phyloP scores from a whole-genome alignment of 108 stramenopile genomes.

The Parietichytrium sp. region DNA sequence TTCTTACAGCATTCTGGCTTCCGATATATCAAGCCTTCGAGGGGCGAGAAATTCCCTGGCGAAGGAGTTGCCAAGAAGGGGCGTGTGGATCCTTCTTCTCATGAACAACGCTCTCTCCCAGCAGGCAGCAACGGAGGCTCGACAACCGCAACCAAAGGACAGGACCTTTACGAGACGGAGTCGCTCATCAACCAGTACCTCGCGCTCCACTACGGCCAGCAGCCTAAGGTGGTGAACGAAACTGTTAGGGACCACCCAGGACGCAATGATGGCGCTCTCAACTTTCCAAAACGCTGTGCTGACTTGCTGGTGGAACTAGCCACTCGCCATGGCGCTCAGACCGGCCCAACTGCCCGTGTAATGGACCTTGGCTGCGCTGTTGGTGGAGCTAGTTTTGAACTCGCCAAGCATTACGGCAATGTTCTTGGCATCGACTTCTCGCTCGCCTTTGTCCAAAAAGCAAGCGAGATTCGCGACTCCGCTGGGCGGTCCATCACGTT shows the following conservation, averaged over 20 bases:
- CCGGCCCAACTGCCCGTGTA: conserved; percentile 54
- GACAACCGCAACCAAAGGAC: conserved; percentile 15
- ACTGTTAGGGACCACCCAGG: conserved; percentile 41
- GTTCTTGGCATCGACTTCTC: conserved; percentile 88
- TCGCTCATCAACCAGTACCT: conserved; percentile 72
- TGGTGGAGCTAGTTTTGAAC: conserved; percentile 80
- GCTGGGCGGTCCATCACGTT: conserved; percentile 65
- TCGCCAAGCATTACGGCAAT: conserved; percentile 75
- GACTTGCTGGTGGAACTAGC: conserved; percentile 21
- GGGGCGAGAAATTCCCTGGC: conserved; percentile 37
- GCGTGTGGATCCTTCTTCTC: conserved; percentile 70
- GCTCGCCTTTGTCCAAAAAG: conserved; percentile 72
- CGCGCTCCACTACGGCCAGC: conserved; percentile 66
- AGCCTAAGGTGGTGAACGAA: conserved; percentile 59
- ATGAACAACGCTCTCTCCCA: too few relatives aligned
- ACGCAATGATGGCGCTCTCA: conserved; percentile 19
- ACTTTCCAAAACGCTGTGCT: conserved; percentile 60
- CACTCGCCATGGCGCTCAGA: conserved; percentile 60
- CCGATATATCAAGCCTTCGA: conserved; percentile 64
- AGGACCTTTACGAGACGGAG: conserved; percentile 74
- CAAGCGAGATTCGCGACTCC: conserved; percentile 68
- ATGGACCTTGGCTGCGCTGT: conserved; percentile 88
- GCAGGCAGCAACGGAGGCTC: conserved; percentile 65
- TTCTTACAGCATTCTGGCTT: conserved; percentile 91
- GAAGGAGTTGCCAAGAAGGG: conserved; percentile 49